Evolutionary conservation across 78 protist genomes (phyloP), one percentile per base, ranked within the genome.

Genomic region (Protostelium mycophagum): DNA sequence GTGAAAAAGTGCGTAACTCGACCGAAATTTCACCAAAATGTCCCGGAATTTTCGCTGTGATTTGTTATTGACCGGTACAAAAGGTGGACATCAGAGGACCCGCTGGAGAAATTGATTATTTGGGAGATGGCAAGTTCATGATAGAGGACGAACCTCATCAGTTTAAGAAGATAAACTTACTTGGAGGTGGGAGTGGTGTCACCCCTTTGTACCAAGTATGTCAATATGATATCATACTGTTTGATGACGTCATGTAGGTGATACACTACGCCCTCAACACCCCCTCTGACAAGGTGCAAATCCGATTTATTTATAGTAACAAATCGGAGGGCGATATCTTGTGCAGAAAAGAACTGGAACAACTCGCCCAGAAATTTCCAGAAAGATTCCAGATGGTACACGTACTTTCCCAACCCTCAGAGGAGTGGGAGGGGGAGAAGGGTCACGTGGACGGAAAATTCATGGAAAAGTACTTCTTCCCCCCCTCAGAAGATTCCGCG

Each of bases 111-210:
- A 87, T 96, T 84, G 37, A 88, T 83, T 94, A 91, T 51, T 5
- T 51, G 73, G 73, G 73, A 16, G 31, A 51, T 16, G 73, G 73
- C 16, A 51, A 5, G 16, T 51, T 51, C 73, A 16, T 25, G 16
- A 16, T 51, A 16, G 73, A 51, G 16, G 73, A 16, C 88, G 0
- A 35, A n/a, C 83, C 38, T 9, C 85, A 91, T 85, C 38, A 85
- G 89, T 85, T 38, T 84, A 91, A 84, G 89, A 25, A n/a, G 84
- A 34, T 96, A 28, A 96, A 96, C 39, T 63, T 96, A 90, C 87
- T 96, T n/a, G 88, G 92, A 28, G 98, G 98, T 63, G 98, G 98
- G 63, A 91, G 96, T 0, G 98, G 98, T 89, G 93, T 96, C 90
- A 95, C 98, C 25, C 98, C 98, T 16, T 51, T 51, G 73, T 51